phyloP scores from a whole-genome alignment of 805 yeast genomes.

The Ogataea polymorpha region DNA sequence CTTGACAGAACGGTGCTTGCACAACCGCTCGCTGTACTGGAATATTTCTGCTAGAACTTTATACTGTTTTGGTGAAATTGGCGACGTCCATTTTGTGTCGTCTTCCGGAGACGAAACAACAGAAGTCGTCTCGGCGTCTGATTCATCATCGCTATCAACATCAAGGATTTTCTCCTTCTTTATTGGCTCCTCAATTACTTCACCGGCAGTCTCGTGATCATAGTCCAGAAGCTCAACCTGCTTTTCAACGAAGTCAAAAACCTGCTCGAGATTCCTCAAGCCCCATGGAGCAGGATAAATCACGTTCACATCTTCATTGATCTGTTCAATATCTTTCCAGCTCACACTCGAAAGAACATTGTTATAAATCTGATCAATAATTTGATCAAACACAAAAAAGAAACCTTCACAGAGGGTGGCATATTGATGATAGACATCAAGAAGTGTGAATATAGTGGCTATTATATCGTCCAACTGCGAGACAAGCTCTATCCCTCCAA shows the following conservation, averaged over 20 bases:
- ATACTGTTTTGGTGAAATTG: conserved; percentile 62
- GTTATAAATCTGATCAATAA: conserved; percentile 46
- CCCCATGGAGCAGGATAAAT: conserved; percentile 58
- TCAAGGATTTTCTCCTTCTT: conserved; percentile 25
- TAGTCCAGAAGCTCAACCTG: conserved; percentile 27
- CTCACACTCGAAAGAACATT: conserved; percentile 34
- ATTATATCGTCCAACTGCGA: conserved; percentile 70
- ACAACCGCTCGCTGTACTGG: conserved; percentile 62
- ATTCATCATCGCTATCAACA: conserved; percentile 36
- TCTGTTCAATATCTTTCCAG: conserved; percentile 19
- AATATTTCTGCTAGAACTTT: conserved; percentile 56
- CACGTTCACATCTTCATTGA: conserved; percentile 22
- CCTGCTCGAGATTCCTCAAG: conserved; percentile 41
- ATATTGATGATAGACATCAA: conserved; percentile 87
- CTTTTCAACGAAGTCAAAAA: conserved; percentile 42
- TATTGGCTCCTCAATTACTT: conserved; percentile 16
- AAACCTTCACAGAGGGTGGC: conserved; percentile 67
- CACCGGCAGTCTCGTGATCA: conserved; percentile 17
- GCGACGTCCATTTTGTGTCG: conserved; percentile 58
- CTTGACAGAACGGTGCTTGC: conserved; percentile 62
- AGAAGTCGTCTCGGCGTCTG: conserved; percentile 35
- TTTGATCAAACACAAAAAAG: conserved; percentile 63
- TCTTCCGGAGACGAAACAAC: conserved; percentile 26
- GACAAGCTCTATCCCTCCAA: conserved; percentile 67
- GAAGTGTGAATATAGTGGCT: conserved; percentile 61